Percentiles rank a stretch among this genome's conserved stretches.
Evolutionary conservation across 2,329 filamentous ascomycete species (phyloP).

Genomic region (Stachybotrys elegans): DNA sequence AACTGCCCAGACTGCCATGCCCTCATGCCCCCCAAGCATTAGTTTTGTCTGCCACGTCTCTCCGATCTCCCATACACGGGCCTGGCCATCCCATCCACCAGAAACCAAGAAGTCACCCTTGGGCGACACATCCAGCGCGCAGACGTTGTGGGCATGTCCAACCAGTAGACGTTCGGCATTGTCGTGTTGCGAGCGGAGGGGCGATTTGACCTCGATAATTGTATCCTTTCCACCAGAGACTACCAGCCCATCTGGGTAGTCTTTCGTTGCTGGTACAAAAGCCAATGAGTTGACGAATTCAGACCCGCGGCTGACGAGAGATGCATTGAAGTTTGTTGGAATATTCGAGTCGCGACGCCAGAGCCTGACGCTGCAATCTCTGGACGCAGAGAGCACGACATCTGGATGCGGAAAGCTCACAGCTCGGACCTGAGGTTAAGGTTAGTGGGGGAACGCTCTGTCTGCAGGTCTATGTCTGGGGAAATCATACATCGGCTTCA

Average conservation of each 20-base stretch:
- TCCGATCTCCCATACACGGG: constrained; percentile 86
- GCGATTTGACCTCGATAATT: constrained; percentile 83
- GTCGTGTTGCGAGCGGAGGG: constrained; percentile 60
- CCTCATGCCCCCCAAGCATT: constrained; percentile 69
- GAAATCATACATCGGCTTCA: constrained; percentile 75
- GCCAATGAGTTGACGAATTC: constrained; percentile 85
- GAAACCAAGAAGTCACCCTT: constrained; percentile 74
- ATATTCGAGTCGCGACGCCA: constrained; percentile 68
- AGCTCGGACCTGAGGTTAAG: constrained; percentile 68
- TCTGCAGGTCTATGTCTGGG: too few relatives aligned
- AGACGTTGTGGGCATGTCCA: constrained; percentile 84
- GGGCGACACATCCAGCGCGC: constrained; percentile 73
- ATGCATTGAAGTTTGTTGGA: constrained; percentile 69
- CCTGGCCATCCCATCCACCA: constrained; percentile 89
- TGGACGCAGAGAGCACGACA: constrained; percentile 76
- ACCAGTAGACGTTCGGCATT: constrained; percentile 82
- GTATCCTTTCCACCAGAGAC: constrained; percentile 87
- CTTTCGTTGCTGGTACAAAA: constrained; percentile 63
- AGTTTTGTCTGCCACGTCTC: constrained; percentile 69
- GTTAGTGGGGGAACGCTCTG: neutral
- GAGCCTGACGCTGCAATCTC: constrained; percentile 83
- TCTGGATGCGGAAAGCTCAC: constrained; percentile 72
- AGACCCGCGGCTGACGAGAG: constrained; percentile 73
- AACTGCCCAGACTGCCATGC: constrained; percentile 81
- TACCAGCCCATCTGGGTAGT: constrained; percentile 73